Evolutionary conservation across 331 rosid genomes (phyloP).

Genomic region (Malus hybrid): DNA sequence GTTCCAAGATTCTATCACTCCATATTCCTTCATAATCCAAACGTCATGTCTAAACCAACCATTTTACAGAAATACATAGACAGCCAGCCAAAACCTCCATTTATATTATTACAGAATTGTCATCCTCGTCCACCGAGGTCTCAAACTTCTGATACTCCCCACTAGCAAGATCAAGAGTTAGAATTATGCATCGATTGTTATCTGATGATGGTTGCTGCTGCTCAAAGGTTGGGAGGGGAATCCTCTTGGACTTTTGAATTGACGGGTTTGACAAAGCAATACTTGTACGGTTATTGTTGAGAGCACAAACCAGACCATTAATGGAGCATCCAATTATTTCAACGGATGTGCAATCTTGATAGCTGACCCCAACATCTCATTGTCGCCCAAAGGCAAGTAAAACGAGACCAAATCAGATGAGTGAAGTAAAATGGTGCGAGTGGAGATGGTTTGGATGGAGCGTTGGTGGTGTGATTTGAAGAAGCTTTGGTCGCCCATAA

Average conservation of each 20-base stretch:
- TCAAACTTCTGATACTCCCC: not conserved
- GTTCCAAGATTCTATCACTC: not conserved
- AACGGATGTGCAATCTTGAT: no score
- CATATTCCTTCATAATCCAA: not conserved
- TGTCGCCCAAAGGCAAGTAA: no score
- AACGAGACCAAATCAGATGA: no score
- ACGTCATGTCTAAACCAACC: not conserved
- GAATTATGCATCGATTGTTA: rapidly evolving
- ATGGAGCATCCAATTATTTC: no score
- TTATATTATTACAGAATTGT: rapidly evolving
- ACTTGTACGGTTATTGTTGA: rapidly evolving
- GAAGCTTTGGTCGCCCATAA: no score
- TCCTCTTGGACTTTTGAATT: not conserved
- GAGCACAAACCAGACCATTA: not conserved
- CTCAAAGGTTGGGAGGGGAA: no score
- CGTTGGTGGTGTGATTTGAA: no score
- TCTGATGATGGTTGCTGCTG: no score
- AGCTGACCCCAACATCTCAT: no score
- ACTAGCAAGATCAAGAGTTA: not conserved
- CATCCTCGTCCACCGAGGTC: not conserved
- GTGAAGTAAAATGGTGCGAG: no score
- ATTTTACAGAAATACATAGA: not conserved
- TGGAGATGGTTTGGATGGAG: no score
- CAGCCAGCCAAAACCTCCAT: not conserved
- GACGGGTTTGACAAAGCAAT: not conserved